Conservation (phyloP, 495 filamentous ascomycete genomes). For the Hypoxylon subgilvum region DNA sequence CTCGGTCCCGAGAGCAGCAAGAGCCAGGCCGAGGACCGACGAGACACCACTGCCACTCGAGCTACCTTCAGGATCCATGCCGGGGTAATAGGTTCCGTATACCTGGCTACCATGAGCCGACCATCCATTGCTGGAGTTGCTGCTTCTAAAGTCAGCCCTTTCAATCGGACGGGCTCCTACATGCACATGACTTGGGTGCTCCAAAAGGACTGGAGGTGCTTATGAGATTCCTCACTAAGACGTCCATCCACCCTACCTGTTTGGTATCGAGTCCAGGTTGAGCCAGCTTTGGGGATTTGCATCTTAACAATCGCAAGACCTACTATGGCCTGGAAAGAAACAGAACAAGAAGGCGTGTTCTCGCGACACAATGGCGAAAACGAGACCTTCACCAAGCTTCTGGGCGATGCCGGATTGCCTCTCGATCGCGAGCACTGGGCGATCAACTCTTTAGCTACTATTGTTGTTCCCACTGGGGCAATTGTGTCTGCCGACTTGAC, state of each 20-base stretch:
- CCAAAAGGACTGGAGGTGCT: no score
- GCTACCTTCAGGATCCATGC: slow-evolving; percentile 46
- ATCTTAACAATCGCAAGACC: background rate
- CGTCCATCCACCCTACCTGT: no score
- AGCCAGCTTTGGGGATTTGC: no score
- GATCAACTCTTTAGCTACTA: no score
- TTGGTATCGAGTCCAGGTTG: no score
- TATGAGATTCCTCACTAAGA: no score
- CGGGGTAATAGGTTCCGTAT: slow-evolving; percentile 50
- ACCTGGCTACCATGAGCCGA: slow-evolving; percentile 52
- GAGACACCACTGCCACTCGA: slow-evolving; percentile 45
- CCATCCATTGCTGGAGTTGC: slow-evolving; percentile 53
- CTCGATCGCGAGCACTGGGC: no score
- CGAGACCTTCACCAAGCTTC: slow-evolving; percentile 37
- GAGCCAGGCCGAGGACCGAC: slow-evolving; percentile 44
- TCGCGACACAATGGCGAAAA: slow-evolving; percentile 32
- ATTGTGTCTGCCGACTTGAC: no score
- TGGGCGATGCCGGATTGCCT: slow-evolving; percentile 30
- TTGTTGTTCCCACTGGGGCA: no score
- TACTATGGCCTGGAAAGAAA: slow-evolving; percentile 16
- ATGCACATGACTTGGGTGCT: no score
- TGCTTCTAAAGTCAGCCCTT: slow-evolving; percentile 49
- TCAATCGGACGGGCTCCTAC: slow-evolving; percentile 45
- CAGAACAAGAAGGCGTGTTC: slow-evolving; percentile 18
- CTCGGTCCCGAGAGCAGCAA: slow-evolving; percentile 44